A percentile compares a stretch with the other conserved stretches of the same genome.
Conservation (phyloP, 306 rosid genomes). For the Lablab purpureus region DNA sequence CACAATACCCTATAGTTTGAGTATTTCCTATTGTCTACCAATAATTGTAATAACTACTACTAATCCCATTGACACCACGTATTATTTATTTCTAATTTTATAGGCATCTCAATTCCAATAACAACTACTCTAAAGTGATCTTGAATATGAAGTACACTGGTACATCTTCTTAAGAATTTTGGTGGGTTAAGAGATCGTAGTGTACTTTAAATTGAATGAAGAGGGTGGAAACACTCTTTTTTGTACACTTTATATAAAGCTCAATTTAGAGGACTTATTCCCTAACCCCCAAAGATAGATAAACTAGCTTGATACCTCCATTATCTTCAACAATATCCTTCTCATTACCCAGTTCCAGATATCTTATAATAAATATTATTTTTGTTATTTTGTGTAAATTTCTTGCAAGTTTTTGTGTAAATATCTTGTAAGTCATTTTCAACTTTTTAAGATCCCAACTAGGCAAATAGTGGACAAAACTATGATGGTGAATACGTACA, state of each 20-base stretch:
- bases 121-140: not conserved
- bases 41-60: not conserved
- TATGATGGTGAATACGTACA: not conserved
- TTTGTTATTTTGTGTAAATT: not conserved
- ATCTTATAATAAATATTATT: not conserved
- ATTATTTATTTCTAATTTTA: constrained; percentile 2
- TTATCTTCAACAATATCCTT: not conserved
- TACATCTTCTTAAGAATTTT: not conserved
- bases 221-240: not conserved
- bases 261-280: not conserved
- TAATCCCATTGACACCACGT: not conserved
- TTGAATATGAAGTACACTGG: not conserved
- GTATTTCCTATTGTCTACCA: too few species aligned
- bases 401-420: constrained; percentile 7
- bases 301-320: constrained; percentile 18
- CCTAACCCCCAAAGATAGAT: not conserved
- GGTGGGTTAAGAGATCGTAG: not conserved
- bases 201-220: not conserved
- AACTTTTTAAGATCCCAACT: not conserved
- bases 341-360: not conserved
- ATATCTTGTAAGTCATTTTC: not conserved
- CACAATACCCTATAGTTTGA: too few species aligned
- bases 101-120: constrained; percentile 23
- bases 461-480: constrained; percentile 11
- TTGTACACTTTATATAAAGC: not conserved